Conservation (phyloP, 306 rosid genomes). For the Styphnolobium japonicum region DNA sequence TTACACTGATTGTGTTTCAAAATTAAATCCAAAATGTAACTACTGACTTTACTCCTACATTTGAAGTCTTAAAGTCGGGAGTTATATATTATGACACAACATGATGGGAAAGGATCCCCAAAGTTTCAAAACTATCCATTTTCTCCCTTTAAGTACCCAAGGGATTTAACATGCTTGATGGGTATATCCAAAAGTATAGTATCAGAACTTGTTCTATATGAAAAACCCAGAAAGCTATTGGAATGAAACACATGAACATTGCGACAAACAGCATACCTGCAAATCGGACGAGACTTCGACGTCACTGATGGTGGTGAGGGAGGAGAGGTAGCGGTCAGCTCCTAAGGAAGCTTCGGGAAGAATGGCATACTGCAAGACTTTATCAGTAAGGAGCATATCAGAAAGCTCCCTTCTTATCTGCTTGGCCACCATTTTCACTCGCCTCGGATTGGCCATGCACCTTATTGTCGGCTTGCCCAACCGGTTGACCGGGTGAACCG, state of each 20-base stretch:
- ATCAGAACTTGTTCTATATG: neutral
- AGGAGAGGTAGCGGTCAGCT: constrained; percentile 83
- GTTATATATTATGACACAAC: neutral
- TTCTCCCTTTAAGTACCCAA: neutral
- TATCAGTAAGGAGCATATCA: constrained; percentile 84
- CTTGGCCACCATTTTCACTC: constrained; percentile 95
- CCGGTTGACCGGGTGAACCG: constrained; percentile 26
- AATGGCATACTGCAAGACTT: constrained; percentile 67
- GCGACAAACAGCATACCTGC: constrained; percentile 52
- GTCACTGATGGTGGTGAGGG: constrained; percentile 83
- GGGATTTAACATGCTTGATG: neutral
- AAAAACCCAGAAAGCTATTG: neutral
- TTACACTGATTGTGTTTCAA: too few relatives aligned
- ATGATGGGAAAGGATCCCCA: neutral
- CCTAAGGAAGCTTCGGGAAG: constrained; percentile 92
- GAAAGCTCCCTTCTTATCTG: constrained; percentile 90
- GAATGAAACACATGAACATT: neutral
- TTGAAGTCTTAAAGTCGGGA: neutral
- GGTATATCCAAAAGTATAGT: neutral
- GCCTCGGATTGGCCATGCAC: constrained; percentile 87
- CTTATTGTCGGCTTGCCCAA: constrained; percentile 23
- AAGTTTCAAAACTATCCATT: neutral
- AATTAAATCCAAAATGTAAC: neutral
- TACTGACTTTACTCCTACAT: neutral
- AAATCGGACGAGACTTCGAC: constrained; percentile 82